phyloP scores from a whole-genome alignment of 345 rosid species.

The Atalantia buxifolia region DNA sequence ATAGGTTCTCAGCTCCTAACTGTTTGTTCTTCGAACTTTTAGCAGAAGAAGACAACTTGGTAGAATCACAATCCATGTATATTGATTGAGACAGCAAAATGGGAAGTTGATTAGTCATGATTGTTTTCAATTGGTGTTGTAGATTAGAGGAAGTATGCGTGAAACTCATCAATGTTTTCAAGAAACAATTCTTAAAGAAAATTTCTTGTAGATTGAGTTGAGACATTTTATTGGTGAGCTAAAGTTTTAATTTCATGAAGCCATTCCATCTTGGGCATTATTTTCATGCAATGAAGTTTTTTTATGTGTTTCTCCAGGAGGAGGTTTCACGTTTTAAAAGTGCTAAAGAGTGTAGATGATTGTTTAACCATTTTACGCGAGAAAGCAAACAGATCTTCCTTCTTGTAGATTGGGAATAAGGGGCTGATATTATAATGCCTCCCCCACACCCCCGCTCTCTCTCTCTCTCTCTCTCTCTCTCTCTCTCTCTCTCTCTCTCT shows the following conservation, averaged over 20 bases:
- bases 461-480: too few relatives aligned
- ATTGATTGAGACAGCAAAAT: conserved; percentile 21
- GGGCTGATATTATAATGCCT: too few relatives aligned
- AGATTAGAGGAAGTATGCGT: conserved; percentile 14
- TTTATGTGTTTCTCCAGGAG: too few relatives aligned
- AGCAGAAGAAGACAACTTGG: conserved; percentile 41
- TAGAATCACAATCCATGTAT: conserved; percentile 33
- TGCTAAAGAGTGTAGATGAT: too few relatives aligned
- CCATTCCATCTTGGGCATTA: not conserved
- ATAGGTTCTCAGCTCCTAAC: conserved; percentile 49
- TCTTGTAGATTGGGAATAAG: too few relatives aligned
- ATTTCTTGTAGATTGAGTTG: conserved; percentile 13
- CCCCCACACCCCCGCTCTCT: too few relatives aligned
- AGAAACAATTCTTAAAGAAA: conserved; percentile 1
- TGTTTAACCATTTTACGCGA: too few relatives aligned
- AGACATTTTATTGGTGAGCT: conserved; percentile 2
- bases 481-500: fast-evolving
- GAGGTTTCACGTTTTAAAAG: too few relatives aligned
- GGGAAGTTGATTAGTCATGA: conserved; percentile 21
- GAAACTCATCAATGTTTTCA: conserved; percentile 7
- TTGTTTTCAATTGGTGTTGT: conserved; percentile 21
- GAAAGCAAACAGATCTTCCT: too few relatives aligned
- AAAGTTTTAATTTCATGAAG: not conserved
- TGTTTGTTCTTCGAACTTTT: conserved; percentile 49
- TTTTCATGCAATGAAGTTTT: not conserved